Percentiles rank a stretch among this genome's conserved stretches.
Conservation (phyloP, 1,284 basidiomycete species). For the Laetiporus sulphureus region DNA sequence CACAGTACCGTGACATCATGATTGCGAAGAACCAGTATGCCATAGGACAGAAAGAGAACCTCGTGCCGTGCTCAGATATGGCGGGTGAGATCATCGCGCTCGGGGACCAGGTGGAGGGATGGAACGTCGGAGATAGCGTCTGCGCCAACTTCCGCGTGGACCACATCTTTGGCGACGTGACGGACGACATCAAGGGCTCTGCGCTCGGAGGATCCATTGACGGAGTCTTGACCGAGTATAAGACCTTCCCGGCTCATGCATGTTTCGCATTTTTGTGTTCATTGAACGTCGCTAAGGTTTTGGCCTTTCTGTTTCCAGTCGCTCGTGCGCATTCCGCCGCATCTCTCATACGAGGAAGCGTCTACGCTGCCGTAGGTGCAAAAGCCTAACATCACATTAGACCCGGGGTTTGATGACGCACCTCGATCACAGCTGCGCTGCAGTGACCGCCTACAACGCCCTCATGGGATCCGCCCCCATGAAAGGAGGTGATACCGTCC, state of each 20-base stretch:
- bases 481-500: constrained; percentile 24
- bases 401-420: no score
- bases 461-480: constrained; percentile 27
- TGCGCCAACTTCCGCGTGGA: constrained; percentile 18
- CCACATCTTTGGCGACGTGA: constrained; percentile 10
- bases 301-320: constrained; percentile 8
- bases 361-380: constrained; percentile 19
- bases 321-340: constrained; percentile 27
- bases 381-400: no score
- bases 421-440: constrained; percentile 23
- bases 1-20: constrained; percentile 35
- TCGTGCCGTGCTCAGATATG: constrained; percentile 53
- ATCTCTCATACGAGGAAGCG: constrained; percentile 31
- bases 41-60: constrained; percentile 19
- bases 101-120: constrained; percentile 40
- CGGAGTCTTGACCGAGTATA: constrained; percentile 51
- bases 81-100: constrained; percentile 53
- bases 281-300: background rate
- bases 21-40: constrained; percentile 30
- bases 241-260: constrained; percentile 15
- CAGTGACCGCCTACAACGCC: constrained; percentile 33
- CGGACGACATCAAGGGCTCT: constrained; percentile 26
- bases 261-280: background rate
- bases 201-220: constrained; percentile 25
- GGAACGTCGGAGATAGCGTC: constrained; percentile 46